Percentiles rank a stretch among this genome's conserved stretches.
phyloP scores from a whole-genome alignment of 2,329 filamentous ascomycete genomes.

The Botrytis pseudocinerea region DNA sequence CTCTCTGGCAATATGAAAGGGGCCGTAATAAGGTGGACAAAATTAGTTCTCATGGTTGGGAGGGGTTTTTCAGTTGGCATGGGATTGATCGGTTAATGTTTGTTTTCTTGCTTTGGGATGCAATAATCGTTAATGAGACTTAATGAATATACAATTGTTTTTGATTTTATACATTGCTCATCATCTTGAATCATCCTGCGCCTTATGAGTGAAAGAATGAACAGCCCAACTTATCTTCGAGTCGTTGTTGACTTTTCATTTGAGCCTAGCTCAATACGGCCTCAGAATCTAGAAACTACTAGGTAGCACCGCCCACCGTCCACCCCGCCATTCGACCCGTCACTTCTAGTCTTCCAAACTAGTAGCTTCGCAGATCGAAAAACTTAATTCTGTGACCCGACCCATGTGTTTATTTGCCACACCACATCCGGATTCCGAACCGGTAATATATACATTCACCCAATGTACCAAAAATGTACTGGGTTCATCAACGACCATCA shows the following conservation, averaged over 20 bases:
- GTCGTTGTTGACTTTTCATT: background rate
- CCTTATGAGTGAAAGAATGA: background rate
- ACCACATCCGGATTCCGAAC: background rate
- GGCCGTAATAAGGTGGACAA: background rate
- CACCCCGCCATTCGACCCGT: background rate
- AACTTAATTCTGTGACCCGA: background rate
- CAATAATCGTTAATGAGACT: background rate
- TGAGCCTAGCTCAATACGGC: background rate
- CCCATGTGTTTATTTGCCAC: background rate
- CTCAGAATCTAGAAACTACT: background rate
- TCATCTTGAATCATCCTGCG: background rate
- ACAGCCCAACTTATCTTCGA: background rate
- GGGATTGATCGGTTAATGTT: background rate
- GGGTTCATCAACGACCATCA: background rate
- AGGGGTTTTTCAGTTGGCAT: background rate
- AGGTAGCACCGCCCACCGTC: background rate
- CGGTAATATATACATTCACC: too few species aligned
- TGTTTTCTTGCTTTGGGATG: background rate
- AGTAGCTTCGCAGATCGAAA: background rate
- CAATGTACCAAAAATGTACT: background rate
- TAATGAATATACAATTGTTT: background rate
- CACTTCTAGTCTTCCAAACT: background rate
- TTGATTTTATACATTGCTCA: background rate
- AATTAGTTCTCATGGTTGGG: background rate
- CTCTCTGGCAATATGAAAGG: background rate